phyloP scores from a whole-genome alignment of 495 filamentous ascomycete genomes.

The Neurospora pannonica region DNA sequence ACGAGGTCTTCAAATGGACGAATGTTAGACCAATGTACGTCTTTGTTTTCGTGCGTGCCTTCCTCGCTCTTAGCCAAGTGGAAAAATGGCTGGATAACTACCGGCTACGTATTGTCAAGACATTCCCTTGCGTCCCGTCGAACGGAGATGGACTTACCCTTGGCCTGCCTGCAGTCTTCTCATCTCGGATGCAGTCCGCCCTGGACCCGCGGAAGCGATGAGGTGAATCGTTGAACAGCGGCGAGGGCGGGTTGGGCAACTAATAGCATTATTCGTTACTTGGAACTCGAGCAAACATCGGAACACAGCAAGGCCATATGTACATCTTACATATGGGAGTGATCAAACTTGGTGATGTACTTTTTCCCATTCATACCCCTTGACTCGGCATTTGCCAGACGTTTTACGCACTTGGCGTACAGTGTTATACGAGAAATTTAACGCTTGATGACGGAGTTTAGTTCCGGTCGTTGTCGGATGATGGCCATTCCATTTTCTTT shows the following conservation, averaged over 20 bases:
- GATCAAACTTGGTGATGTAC: not conserved
- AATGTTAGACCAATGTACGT: not conserved
- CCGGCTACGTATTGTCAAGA: not conserved
- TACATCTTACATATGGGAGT: not conserved
- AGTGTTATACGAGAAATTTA: not conserved
- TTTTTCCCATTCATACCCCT: not conserved
- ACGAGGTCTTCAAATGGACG: not conserved
- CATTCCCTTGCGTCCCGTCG: not conserved
- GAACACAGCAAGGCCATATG: not conserved
- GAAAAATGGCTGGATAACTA: not conserved
- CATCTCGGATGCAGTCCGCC: conserved; percentile 1
- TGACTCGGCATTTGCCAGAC: not conserved
- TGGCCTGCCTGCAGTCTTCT: not conserved
- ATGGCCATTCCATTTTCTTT: not conserved
- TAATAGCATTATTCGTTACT: not conserved
- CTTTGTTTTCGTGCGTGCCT: not conserved
- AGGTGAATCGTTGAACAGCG: not conserved
- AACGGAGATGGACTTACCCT: not conserved
- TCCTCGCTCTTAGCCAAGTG: not conserved
- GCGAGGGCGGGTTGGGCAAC: not conserved
- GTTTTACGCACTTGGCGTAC: not conserved
- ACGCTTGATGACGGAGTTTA: not conserved
- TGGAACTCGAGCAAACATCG: not conserved
- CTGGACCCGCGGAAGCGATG: not conserved
- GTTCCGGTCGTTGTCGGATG: not conserved